Conservation (phyloP, 192 early-diverging fungal species). For the Linnemannia exigua region DNA sequence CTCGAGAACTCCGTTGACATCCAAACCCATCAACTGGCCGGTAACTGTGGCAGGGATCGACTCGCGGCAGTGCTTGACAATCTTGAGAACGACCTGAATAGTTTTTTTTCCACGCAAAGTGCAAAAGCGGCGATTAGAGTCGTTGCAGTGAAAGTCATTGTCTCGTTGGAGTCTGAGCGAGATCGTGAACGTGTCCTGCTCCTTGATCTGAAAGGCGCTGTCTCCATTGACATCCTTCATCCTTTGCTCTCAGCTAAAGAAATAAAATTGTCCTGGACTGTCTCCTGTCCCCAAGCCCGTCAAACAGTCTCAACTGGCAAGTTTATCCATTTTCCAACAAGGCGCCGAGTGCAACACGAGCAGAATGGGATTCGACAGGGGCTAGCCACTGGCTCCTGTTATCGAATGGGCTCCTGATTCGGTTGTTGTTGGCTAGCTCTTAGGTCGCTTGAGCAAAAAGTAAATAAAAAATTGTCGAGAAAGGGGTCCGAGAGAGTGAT, state of each 20-base stretch:
- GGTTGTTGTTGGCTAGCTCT: background rate
- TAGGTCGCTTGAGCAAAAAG: background rate
- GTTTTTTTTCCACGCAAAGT: background rate
- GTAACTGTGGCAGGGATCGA: conserved; percentile 82
- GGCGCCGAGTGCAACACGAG: background rate
- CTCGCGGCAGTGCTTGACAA: conserved; percentile 97
- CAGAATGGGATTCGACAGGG: background rate
- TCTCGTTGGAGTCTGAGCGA: background rate
- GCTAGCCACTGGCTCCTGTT: background rate
- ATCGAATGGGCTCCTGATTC: background rate
- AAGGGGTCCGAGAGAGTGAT: background rate
- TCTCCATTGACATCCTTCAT: background rate
- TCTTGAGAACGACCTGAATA: conserved; percentile 88
- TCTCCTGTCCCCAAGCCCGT: background rate
- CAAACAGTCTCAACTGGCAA: background rate
- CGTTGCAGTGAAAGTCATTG: background rate
- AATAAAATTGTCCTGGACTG: background rate
- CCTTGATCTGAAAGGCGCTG: background rate
- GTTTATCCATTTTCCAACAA: background rate
- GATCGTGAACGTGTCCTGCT: background rate
- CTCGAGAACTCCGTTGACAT: conserved; percentile 90
- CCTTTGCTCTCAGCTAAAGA: background rate
- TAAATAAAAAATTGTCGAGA: background rate
- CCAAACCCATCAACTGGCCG: conserved; percentile 95
- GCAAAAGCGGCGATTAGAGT: background rate